Percentiles rank a stretch among this genome's conserved stretches.
Conservation (phyloP, 768 basidiomycete genomes). For the Cubamyces sp. region DNA sequence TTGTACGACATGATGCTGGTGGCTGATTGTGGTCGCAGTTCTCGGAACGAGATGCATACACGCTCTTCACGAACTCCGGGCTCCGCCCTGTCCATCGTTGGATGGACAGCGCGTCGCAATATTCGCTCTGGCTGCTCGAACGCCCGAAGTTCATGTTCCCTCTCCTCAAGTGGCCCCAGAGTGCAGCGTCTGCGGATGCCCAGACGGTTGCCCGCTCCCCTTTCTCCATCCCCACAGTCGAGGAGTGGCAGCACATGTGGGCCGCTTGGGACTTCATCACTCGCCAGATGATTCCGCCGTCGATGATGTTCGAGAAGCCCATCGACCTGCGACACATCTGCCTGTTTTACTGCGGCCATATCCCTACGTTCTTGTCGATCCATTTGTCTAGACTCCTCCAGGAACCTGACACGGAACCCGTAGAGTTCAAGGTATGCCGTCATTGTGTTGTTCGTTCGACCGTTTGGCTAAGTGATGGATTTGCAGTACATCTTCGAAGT, state of each 20-base stretch:
- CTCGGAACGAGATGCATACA: constrained; percentile 68
- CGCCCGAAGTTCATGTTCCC: constrained; percentile 83
- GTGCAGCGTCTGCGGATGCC: constrained; percentile 3
- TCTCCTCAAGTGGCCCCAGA: constrained; percentile 47
- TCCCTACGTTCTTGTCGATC: constrained; percentile 91
- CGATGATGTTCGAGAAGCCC: constrained; percentile 88
- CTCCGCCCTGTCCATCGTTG: constrained; percentile 88
- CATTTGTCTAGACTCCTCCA: constrained; percentile 75
- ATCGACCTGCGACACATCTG: constrained; percentile 95
- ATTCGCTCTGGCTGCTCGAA: constrained; percentile 91
- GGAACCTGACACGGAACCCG: constrained; percentile 84
- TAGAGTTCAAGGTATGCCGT: constrained; percentile 68
- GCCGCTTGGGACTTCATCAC: constrained; percentile 87
- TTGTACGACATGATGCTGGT: background rate
- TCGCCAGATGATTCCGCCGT: constrained; percentile 80
- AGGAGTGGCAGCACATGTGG: constrained; percentile 88
- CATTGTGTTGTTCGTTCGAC: constrained; percentile 6
- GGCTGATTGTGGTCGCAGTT: constrained; percentile 53
- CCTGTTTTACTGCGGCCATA: constrained; percentile 96
- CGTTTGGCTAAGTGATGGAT: background rate
- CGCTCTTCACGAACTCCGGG: constrained; percentile 72
- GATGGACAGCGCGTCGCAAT: constrained; percentile 71
- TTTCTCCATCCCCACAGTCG: constrained; percentile 70
- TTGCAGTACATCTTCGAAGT: constrained; percentile 78
- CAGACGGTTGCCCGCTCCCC: constrained; percentile 33